These are phyloP conservation scores for Mucor sp. DNA, from an alignment of 371 early-diverging fungal species.

Conservation along the genomic window DNA sequence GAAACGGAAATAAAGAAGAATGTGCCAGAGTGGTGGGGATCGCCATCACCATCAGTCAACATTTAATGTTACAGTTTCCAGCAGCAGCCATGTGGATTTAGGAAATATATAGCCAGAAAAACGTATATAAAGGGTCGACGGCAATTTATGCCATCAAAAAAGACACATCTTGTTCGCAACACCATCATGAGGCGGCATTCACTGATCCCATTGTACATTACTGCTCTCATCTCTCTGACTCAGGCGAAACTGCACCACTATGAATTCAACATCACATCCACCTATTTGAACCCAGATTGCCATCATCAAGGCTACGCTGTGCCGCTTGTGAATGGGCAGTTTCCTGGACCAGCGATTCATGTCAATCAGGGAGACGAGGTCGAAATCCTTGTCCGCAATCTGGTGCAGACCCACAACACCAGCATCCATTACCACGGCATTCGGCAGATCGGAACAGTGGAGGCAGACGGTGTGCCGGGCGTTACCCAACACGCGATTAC, in stretches of 20 bases:
- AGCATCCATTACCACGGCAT: constrained; percentile 51
- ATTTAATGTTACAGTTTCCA: not conserved
- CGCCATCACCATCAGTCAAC: not conserved
- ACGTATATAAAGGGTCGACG: not conserved
- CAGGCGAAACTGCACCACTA: constrained; percentile 14
- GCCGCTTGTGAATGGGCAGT: constrained; percentile 48
- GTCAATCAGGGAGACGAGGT: constrained; percentile 44
- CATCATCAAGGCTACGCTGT: not conserved
- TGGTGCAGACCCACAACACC: not conserved
- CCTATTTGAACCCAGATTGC: constrained; percentile 39
- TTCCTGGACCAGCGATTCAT: constrained; percentile 51
- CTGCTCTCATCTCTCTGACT: not conserved
- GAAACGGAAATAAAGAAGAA: not conserved
- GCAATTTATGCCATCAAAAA: not conserved
- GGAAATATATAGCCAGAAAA: not conserved
- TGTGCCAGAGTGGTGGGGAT: not conserved
- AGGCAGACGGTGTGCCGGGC: constrained; percentile 48
- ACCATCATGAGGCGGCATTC: not conserved
- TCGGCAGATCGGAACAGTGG: constrained; percentile 35
- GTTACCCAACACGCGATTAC: constrained; percentile 41
- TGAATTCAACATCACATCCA: constrained; percentile 14
- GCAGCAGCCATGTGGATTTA: not conserved
- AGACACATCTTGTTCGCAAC: too few relatives aligned
- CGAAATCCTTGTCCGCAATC: constrained; percentile 45
- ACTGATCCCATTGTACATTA: not conserved